phyloP scores from a whole-genome alignment of 768 basidiomycete genomes.

The Favolaschia claudopus region DNA sequence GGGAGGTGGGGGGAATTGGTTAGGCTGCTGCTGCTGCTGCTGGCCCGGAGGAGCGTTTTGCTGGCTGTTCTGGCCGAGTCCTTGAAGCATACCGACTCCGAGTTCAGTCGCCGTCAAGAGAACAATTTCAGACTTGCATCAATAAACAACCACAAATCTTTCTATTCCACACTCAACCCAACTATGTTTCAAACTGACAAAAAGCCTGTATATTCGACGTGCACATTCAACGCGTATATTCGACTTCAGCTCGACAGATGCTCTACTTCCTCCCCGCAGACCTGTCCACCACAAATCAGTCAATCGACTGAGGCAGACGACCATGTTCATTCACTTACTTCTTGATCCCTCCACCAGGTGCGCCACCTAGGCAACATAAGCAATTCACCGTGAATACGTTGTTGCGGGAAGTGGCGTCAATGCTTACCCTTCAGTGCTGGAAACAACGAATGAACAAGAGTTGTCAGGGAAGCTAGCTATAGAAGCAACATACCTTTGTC shows the following conservation, averaged over 20 bases:
- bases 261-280: slow-evolving; percentile 75
- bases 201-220: no score
- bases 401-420: neutral
- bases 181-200: no score
- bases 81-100: slow-evolving; percentile 81
- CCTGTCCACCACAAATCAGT: slow-evolving; percentile 59
- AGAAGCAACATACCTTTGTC: slow-evolving; percentile 64
- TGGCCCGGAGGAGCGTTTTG: slow-evolving; percentile 67
- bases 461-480: no score
- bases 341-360: slow-evolving; percentile 81
- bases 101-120: no score
- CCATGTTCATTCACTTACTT: slow-evolving; percentile 61
- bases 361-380: slow-evolving; percentile 57
- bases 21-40: slow-evolving; percentile 56
- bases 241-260: neutral
- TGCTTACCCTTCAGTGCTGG: slow-evolving; percentile 64
- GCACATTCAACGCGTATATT: no score
- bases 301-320: slow-evolving; percentile 10
- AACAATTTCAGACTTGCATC: slow-evolving; percentile 2
- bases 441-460: no score
- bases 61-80: slow-evolving; percentile 62
- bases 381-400: slow-evolving; percentile 5
- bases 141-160: slow-evolving; percentile 7
- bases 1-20: slow-evolving; percentile 41
- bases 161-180: no score